Percentiles rank a stretch among this genome's conserved stretches.
These are phyloP conservation scores for Fusarium staphyleae DNA, from an alignment of 2,329 filamentous ascomycete genomes.

Conservation along the genomic window DNA sequence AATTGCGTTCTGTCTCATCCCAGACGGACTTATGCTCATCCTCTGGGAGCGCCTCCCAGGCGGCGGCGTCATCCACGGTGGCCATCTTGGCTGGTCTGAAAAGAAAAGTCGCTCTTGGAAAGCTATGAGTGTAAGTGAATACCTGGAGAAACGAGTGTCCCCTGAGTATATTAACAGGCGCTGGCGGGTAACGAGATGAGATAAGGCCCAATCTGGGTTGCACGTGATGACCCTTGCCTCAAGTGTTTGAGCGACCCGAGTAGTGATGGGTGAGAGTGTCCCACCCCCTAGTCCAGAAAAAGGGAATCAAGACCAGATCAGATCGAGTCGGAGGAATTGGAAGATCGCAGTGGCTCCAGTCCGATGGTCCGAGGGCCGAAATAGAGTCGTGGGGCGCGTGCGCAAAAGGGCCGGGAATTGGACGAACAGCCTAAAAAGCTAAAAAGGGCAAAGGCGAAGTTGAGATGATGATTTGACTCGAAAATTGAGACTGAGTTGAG, in stretches of 20 bases:
- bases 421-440: conserved; percentile 16
- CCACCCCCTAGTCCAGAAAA: conserved; percentile 19
- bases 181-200: conserved; percentile 11
- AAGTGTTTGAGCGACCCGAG: neutral
- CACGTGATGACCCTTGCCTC: conserved; percentile 12
- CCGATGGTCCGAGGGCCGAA: conserved; percentile 31
- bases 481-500: conserved; percentile 24
- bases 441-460: conserved; percentile 8
- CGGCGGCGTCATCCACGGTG: conserved; percentile 33
- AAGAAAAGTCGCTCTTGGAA: neutral
- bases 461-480: conserved; percentile 17
- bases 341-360: conserved; percentile 29
- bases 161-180: neutral
- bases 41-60: conserved; percentile 43
- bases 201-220: conserved; percentile 5
- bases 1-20: conserved; percentile 48
- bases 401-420: conserved; percentile 28
- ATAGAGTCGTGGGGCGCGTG: conserved; percentile 35
- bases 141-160: neutral
- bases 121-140: neutral
- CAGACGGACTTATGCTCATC: conserved; percentile 47
- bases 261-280: conserved; percentile 7
- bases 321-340: conserved; percentile 24
- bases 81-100: conserved; percentile 27
- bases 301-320: conserved; percentile 12